phyloP scores from a whole-genome alignment of 805 yeast genomes.

The Isabelozyma rhagii region DNA sequence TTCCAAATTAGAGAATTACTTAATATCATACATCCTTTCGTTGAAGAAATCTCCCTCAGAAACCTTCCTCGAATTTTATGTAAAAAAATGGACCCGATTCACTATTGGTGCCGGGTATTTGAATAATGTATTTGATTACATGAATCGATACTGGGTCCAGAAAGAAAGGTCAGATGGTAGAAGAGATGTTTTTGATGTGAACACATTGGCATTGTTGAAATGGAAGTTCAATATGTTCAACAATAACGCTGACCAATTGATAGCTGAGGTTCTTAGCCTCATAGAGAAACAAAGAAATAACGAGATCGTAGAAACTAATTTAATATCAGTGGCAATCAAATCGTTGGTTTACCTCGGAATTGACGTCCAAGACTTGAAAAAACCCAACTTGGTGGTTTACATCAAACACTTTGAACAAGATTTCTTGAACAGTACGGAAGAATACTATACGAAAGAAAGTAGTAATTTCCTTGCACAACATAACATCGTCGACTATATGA shows the following conservation, averaged over 20 bases:
- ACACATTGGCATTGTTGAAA: constrained; percentile 78
- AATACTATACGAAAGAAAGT: constrained; percentile 69
- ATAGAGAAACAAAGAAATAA: constrained; percentile 79
- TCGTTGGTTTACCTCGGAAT: constrained; percentile 89
- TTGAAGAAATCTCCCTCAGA: constrained; percentile 55
- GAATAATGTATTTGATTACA: constrained; percentile 90
- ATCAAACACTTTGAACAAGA: constrained; percentile 73
- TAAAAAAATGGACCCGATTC: constrained; percentile 82
- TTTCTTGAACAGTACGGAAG: constrained; percentile 67
- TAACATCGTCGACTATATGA: constrained; percentile 87
- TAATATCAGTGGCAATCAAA: constrained; percentile 70
- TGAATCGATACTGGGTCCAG: constrained; percentile 96
- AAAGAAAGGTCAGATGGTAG: constrained; percentile 94
- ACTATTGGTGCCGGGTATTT: constrained; percentile 88
- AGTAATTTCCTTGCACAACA: constrained; percentile 61
- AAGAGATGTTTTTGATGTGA: constrained; percentile 85
- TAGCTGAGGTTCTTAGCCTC: constrained; percentile 69
- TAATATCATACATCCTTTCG: constrained; percentile 54
- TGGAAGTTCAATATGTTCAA: constrained; percentile 87
- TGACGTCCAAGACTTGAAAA: constrained; percentile 85
- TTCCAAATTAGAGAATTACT: constrained; percentile 62
- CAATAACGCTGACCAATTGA: constrained; percentile 55
- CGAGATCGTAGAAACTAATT: constrained; percentile 62
- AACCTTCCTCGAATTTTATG: constrained; percentile 76
- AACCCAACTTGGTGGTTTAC: constrained; percentile 78